A percentile compares a stretch with the other conserved stretches of the same genome.
Evolutionary conservation across 2,329 filamentous ascomycete species (phyloP).

Genomic region (Pseudogymnoascus sp.): DNA sequence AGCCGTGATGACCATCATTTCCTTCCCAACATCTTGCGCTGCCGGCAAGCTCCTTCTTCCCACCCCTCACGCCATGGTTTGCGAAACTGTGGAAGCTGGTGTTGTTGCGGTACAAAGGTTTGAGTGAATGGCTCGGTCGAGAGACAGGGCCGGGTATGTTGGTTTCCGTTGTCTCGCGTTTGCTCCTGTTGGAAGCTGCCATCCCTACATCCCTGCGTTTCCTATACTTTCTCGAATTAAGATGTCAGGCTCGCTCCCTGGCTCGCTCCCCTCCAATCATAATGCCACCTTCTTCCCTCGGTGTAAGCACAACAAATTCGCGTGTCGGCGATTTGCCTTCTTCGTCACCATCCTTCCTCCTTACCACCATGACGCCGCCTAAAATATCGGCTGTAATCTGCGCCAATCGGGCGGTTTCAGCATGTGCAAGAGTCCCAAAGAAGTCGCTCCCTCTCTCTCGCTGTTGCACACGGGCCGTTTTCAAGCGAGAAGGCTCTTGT

Average conservation of each 20-base stretch:
- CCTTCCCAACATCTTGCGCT: background rate
- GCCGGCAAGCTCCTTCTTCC: background rate
- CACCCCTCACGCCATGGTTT: background rate
- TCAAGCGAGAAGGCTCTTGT: background rate
- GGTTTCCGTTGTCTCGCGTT: background rate
- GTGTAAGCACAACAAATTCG: background rate
- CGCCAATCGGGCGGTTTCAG: background rate
- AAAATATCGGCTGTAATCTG: background rate
- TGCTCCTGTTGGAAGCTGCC: background rate
- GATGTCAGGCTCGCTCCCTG: background rate
- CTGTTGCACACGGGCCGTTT: background rate
- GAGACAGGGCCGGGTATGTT: background rate
- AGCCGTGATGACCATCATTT: background rate
- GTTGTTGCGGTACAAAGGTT: background rate
- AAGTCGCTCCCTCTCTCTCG: background rate
- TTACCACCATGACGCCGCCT: too few relatives aligned
- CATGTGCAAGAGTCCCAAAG: background rate
- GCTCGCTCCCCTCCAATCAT: background rate
- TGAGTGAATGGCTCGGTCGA: background rate
- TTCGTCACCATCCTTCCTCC: background rate
- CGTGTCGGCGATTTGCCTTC: background rate
- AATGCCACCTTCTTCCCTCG: background rate
- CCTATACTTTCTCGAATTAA: background rate
- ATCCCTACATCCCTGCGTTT: background rate
- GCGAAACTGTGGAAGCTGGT: background rate